phyloP scores from a whole-genome alignment of 148 eudicot species.

The Spergularia bocconei region DNA sequence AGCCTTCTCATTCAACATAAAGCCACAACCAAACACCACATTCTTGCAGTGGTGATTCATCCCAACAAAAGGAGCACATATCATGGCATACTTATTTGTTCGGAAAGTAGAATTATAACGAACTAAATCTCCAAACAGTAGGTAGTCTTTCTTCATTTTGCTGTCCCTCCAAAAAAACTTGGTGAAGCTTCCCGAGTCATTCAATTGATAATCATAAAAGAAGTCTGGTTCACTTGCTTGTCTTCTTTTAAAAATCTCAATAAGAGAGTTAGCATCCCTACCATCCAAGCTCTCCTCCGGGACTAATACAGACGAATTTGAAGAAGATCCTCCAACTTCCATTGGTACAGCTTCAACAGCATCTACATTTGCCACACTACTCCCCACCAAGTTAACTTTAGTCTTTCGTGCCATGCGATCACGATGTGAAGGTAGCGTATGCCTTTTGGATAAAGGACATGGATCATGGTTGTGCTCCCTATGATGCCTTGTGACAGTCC shows the following conservation, averaged over 20 bases:
- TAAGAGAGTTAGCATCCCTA: not conserved
- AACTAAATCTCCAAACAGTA: not conserved
- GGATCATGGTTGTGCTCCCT: not conserved
- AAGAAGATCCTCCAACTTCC: too few species aligned
- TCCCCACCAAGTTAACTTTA: too few species aligned
- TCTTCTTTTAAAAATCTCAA: too few species aligned
- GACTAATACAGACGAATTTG: too few species aligned
- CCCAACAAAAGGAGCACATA: slow-evolving; percentile 4
- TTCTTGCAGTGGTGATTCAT: not conserved
- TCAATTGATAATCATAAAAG: not conserved
- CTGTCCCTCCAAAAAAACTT: too few species aligned
- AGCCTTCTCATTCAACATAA: not conserved
- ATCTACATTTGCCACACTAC: too few species aligned
- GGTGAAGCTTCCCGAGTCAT: not conserved
- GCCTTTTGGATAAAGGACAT: too few species aligned
- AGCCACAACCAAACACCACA: not conserved
- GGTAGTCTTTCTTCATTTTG: not conserved
- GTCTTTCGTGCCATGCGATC: too few species aligned
- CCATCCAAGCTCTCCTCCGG: not conserved
- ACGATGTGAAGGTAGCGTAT: too few species aligned
- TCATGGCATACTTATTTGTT: not conserved
- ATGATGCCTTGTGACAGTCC: not conserved
- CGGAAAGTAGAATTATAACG: not conserved
- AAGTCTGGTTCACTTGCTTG: not conserved
- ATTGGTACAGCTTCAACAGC: too few species aligned